These are phyloP conservation scores for Colletotrichum aenigma DNA, from an alignment of 2,329 filamentous ascomycete species.

Conservation along the genomic window DNA sequence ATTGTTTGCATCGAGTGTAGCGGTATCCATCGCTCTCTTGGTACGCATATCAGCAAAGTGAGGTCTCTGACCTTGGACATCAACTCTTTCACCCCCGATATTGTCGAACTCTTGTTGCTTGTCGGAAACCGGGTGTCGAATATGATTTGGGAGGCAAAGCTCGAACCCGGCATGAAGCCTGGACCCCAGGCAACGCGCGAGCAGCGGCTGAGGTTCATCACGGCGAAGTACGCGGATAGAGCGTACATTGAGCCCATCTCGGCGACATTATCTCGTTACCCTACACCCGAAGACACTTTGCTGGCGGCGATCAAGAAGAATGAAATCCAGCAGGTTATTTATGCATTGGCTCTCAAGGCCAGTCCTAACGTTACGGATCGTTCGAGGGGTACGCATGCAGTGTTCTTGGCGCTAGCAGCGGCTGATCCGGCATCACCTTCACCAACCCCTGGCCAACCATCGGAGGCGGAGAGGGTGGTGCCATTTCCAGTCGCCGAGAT, in stretches of 20 bases:
- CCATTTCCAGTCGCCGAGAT: slow-evolving; percentile 91
- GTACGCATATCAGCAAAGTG: slow-evolving; percentile 97
- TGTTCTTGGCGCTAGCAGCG: slow-evolving; percentile 90
- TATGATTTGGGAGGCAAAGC: slow-evolving; percentile 90
- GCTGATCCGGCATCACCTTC: slow-evolving; percentile 86
- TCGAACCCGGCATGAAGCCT: slow-evolving; percentile 78
- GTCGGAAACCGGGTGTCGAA: slow-evolving; percentile 96
- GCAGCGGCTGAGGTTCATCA: slow-evolving; percentile 93
- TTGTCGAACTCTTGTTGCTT: slow-evolving; percentile 89
- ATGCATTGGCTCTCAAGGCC: slow-evolving; percentile 83
- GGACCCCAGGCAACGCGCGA: slow-evolving; percentile 80
- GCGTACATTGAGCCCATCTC: slow-evolving; percentile 82
- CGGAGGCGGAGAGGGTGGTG: slow-evolving; percentile 55
- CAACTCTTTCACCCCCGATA: slow-evolving; percentile 94
- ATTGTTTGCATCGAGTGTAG: slow-evolving; percentile 98
- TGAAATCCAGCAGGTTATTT: slow-evolving; percentile 91
- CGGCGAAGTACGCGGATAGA: slow-evolving; percentile 88
- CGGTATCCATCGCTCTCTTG: slow-evolving; percentile 93
- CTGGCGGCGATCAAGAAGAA: slow-evolving; percentile 95
- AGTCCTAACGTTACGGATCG: slow-evolving; percentile 88
- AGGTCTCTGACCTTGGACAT: slow-evolving; percentile 94
- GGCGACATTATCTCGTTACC: slow-evolving; percentile 74
- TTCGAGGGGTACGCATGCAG: slow-evolving; percentile 84
- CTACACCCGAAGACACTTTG: slow-evolving; percentile 83
- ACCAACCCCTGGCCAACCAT: slow-evolving; percentile 42